phyloP scores from a whole-genome alignment of 495 filamentous ascomycete genomes.

The Pseudevernia furfuracea region DNA sequence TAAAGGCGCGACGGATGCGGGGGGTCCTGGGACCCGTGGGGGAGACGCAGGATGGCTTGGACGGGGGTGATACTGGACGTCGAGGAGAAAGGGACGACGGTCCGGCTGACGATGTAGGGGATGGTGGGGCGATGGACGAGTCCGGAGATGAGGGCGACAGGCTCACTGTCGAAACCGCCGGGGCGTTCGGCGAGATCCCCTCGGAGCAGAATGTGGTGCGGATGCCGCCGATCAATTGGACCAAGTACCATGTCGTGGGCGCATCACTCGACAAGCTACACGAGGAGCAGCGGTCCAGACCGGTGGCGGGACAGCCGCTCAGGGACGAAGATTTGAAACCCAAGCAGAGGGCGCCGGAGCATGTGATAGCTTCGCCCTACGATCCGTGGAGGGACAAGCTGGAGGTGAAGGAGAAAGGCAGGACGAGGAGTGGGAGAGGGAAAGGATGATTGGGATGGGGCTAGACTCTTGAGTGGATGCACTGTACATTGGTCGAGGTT shows the following conservation, averaged over 20 bases:
- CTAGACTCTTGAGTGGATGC: background rate
- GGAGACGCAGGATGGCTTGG: slow-evolving; percentile 31
- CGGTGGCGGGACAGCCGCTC: slow-evolving; percentile 49
- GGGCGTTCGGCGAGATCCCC: slow-evolving; percentile 50
- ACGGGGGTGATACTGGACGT: slow-evolving; percentile 29
- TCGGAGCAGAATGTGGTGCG: slow-evolving; percentile 75
- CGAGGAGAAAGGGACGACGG: slow-evolving; percentile 29
- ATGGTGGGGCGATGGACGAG: slow-evolving; percentile 30
- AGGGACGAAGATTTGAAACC: slow-evolving; percentile 30
- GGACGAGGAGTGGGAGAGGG: slow-evolving; percentile 29
- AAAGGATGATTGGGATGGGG: slow-evolving; percentile 21
- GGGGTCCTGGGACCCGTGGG: slow-evolving; percentile 16
- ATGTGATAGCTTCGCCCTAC: slow-evolving; percentile 65
- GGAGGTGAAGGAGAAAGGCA: slow-evolving; percentile 18
- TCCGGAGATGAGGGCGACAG: slow-evolving; percentile 26
- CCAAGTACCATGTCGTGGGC: slow-evolving; percentile 77
- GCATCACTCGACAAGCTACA: slow-evolving; percentile 76
- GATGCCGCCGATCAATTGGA: slow-evolving; percentile 83
- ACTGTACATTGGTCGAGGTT: background rate
- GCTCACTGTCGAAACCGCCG: slow-evolving; percentile 20
- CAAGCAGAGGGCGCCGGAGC: slow-evolving; percentile 42
- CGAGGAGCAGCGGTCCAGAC: slow-evolving; percentile 62
- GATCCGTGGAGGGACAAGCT: slow-evolving; percentile 59
- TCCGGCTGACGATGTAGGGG: slow-evolving; percentile 31
- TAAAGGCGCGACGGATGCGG: slow-evolving; percentile 38